A percentile compares a stretch with the other conserved stretches of the same genome.
These are phyloP conservation scores for Fusarium sp. DNA, from an alignment of 2,329 filamentous ascomycete genomes.

Conservation along the genomic window DNA sequence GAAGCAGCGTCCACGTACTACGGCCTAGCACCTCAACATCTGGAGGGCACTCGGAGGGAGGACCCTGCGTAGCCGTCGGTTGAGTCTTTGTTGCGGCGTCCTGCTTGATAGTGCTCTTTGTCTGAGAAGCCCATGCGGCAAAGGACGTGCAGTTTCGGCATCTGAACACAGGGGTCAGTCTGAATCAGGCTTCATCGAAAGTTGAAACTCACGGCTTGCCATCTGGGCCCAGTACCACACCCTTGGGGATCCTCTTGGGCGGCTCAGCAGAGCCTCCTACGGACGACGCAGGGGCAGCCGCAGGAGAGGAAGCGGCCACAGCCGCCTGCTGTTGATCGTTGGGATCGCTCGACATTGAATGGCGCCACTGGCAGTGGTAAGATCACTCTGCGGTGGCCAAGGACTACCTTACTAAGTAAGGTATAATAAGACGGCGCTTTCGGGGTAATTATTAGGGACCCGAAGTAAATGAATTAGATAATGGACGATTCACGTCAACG, in stretches of 20 bases:
- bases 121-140: conserved; percentile 65
- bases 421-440: conserved; percentile 16
- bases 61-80: conserved; percentile 35
- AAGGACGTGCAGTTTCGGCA: conserved; percentile 53
- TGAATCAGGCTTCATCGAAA: conserved; percentile 16
- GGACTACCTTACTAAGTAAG: conserved; percentile 14
- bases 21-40: conserved; percentile 90
- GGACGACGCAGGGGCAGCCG: conserved; percentile 21
- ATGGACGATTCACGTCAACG: background rate
- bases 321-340: conserved; percentile 43
- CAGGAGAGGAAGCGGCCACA: conserved; percentile 32
- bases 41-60: conserved; percentile 81
- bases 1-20: conserved; percentile 91
- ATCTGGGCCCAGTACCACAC: conserved; percentile 81
- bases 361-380: conserved; percentile 31
- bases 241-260: conserved; percentile 73
- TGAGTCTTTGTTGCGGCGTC: conserved; percentile 50
- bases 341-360: conserved; percentile 47
- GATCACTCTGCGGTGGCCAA: conserved; percentile 4
- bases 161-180: conserved; percentile 42
- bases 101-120: conserved; percentile 57
- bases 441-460: conserved; percentile 7
- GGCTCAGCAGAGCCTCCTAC: conserved; percentile 48
- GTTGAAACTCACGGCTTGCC: conserved; percentile 79
- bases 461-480: conserved; percentile 1